Percentiles rank a stretch among this genome's conserved stretches.
Conservation (phyloP, 2,329 filamentous ascomycete genomes). For the Cladosporium sp. region DNA sequence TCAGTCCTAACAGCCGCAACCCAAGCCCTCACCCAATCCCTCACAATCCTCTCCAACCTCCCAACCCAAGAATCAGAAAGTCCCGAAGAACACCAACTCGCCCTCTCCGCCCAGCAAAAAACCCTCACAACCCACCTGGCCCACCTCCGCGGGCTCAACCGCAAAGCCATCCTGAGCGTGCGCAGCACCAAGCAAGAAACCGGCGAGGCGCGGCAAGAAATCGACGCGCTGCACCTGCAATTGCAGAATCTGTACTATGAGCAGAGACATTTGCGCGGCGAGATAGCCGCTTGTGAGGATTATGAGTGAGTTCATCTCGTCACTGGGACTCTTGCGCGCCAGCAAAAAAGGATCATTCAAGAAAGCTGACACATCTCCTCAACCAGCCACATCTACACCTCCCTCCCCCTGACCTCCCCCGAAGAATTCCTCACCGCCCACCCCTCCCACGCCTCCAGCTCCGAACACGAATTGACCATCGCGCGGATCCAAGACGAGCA, state of each 20-base stretch:
- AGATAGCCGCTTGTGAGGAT: constrained; percentile 84
- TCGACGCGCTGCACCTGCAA: constrained; percentile 85
- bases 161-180: constrained; percentile 72
- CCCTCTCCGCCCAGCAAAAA: constrained; percentile 72
- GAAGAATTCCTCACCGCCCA: constrained; percentile 75
- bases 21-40: constrained; percentile 66
- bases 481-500: constrained; percentile 89
- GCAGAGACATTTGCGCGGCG: constrained; percentile 80
- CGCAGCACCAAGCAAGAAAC: constrained; percentile 83
- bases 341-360: not conserved
- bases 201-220: constrained; percentile 80
- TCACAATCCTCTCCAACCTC: constrained; percentile 55
- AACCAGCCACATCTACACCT: constrained; percentile 74
- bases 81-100: constrained; percentile 49
- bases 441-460: constrained; percentile 66
- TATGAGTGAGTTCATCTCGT: constrained; percentile 65
- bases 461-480: constrained; percentile 79
- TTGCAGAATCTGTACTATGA: constrained; percentile 97
- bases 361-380: constrained; percentile 13
- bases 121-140: constrained; percentile 72
- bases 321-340: not conserved
- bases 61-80: no score
- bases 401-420: constrained; percentile 75
- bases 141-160: constrained; percentile 75
- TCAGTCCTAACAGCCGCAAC: constrained; percentile 68